phyloP scores from a whole-genome alignment of 768 basidiomycete genomes.

The Lactarius indigo region DNA sequence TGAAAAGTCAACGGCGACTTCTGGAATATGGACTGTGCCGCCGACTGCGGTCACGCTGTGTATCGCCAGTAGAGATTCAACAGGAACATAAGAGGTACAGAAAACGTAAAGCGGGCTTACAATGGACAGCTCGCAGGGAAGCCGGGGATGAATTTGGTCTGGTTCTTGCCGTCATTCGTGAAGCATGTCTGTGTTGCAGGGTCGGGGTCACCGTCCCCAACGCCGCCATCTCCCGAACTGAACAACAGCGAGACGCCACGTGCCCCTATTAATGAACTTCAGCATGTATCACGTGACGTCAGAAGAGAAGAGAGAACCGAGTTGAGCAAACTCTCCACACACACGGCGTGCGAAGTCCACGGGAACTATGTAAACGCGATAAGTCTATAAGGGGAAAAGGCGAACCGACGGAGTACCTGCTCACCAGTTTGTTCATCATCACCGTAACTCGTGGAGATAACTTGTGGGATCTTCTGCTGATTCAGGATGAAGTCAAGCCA shows the following conservation, averaged over 20 bases:
- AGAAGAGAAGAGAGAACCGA: constrained; percentile 39
- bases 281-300: neutral
- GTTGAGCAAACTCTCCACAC: constrained; percentile 58
- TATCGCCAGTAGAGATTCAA: constrained; percentile 31
- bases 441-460: constrained; percentile 70
- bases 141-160: constrained; percentile 45
- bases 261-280: constrained; percentile 40
- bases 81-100: neutral
- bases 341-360: constrained; percentile 51
- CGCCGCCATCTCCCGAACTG: constrained; percentile 64
- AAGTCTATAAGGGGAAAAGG: constrained; percentile 38
- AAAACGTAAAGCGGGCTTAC: constrained; percentile 20
- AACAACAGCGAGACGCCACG: constrained; percentile 66
- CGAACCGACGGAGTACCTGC: neutral
- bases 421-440: constrained; percentile 68
- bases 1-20: constrained; percentile 57
- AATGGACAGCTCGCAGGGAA: constrained; percentile 58
- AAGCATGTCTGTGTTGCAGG: constrained; percentile 53
- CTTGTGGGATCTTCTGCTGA: constrained; percentile 46
- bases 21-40: constrained; percentile 56
- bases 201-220: constrained; percentile 57
- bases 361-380: constrained; percentile 44
- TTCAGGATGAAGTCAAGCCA: constrained; percentile 62
- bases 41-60: constrained; percentile 61
- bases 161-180: constrained; percentile 56